Conservation (phyloP, 306 rosid species). For the Prunus salicina region DNA sequence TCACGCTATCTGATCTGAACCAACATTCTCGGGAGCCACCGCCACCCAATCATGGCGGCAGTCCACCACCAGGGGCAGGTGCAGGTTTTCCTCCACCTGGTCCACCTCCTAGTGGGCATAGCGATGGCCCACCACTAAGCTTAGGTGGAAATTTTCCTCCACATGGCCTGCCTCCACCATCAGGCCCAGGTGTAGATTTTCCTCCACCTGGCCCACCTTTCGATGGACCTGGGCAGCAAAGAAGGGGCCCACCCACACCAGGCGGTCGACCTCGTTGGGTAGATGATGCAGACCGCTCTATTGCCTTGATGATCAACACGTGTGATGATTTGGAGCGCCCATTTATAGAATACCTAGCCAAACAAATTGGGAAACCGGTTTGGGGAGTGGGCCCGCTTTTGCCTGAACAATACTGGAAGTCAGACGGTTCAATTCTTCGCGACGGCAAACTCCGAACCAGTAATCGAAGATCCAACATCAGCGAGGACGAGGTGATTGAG, state of each 20-base stretch:
- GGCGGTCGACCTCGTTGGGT: slow-evolving; percentile 45
- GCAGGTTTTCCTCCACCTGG: neutral
- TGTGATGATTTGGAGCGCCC: slow-evolving; percentile 63
- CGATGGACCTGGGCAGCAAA: neutral
- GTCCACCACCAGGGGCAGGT: slow-evolving; percentile 20
- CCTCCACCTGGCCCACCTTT: slow-evolving; percentile 10
- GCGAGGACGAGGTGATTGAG: slow-evolving; percentile 48
- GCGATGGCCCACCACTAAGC: no score
- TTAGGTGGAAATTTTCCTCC: neutral
- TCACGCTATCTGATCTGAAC: slow-evolving; percentile 35
- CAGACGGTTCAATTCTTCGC: slow-evolving; percentile 31
- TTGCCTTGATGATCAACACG: slow-evolving; percentile 60
- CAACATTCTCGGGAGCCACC: slow-evolving; percentile 22
- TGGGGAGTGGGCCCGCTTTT: slow-evolving; percentile 77
- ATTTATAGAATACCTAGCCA: slow-evolving; percentile 35
- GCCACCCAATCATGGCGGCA: neutral
- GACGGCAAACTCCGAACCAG: slow-evolving; percentile 38
- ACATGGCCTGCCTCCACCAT: slow-evolving; percentile 15
- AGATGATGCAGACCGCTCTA: slow-evolving; percentile 11
- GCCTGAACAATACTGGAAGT: slow-evolving; percentile 59
- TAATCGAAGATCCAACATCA: slow-evolving; percentile 25
- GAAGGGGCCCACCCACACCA: slow-evolving; percentile 33
- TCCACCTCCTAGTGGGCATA: no score
- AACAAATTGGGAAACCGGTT: slow-evolving; percentile 38
- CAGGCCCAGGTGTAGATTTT: neutral